Percentiles rank a stretch among this genome's conserved stretches.
These are phyloP conservation scores for Triticum urartu DNA, from an alignment of 176 grass and related monocot genomes.

Conservation along the genomic window DNA sequence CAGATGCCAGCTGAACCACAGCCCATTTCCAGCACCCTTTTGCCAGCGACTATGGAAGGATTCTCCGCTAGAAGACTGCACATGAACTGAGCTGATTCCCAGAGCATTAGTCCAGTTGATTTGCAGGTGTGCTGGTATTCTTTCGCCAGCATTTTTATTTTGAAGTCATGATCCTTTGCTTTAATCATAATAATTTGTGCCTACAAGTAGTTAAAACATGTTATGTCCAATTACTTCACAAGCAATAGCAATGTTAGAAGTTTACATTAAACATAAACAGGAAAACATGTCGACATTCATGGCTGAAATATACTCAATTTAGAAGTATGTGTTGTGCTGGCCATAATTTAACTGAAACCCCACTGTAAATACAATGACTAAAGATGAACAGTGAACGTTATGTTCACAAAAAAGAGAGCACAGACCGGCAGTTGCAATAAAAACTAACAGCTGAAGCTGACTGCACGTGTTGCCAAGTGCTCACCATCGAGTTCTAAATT, in stretches of 20 bases:
- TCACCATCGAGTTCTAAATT: background rate
- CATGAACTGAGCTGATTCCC: conserved; percentile 89
- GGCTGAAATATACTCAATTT: background rate
- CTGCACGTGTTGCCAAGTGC: background rate
- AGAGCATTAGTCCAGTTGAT: conserved; percentile 86
- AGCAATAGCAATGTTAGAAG: background rate
- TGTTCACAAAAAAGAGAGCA: background rate
- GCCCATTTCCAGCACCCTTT: conserved; percentile 79
- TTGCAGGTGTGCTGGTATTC: conserved; percentile 96
- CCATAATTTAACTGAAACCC: background rate
- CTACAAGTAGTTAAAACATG: conserved; percentile 12
- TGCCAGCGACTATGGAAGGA: conserved; percentile 68
- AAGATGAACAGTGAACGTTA: background rate
- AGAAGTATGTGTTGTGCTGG: background rate
- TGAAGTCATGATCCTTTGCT: conserved; percentile 59
- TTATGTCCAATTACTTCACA: conserved; percentile 11
- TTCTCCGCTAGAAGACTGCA: conserved; percentile 79
- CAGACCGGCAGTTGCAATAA: background rate
- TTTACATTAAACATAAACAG: background rate
- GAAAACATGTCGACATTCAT: background rate
- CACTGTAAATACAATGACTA: background rate
- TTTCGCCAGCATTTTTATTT: conserved; percentile 69
- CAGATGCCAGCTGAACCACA: conserved; percentile 85
- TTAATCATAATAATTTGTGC: conserved; percentile 55
- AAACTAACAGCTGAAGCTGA: background rate